Conservation (phyloP, 2,329 filamentous ascomycete genomes). For the Daldinia sp. region DNA sequence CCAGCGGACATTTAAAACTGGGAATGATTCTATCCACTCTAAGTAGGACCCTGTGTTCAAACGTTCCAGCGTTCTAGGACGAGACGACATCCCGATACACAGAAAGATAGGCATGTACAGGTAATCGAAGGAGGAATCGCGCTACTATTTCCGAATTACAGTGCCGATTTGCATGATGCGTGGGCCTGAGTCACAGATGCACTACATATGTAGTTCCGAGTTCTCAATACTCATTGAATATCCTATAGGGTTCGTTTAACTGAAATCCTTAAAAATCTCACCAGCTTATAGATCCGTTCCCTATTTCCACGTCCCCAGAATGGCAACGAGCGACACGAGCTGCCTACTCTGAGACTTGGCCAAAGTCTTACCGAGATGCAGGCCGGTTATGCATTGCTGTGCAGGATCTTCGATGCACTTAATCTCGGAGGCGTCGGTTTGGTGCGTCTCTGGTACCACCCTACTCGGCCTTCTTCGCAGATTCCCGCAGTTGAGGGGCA, state of each 20-base stretch:
- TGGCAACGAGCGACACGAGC: slow-evolving; percentile 28
- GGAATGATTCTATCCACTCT: slow-evolving; percentile 1
- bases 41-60: neutral
- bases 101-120: neutral
- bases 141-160: slow-evolving; percentile 1
- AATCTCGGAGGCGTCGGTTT: slow-evolving; percentile 47
- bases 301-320: slow-evolving; percentile 8
- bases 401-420: slow-evolving; percentile 43
- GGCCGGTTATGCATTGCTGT: slow-evolving; percentile 32
- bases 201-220: neutral
- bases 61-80: slow-evolving; percentile 1
- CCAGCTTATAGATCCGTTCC: neutral
- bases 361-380: slow-evolving; percentile 30
- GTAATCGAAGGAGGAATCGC: neutral
- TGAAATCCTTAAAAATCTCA: slow-evolving; percentile 1
- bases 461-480: slow-evolving; percentile 63
- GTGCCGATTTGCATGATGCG: neutral
- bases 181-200: neutral
- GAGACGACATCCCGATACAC: neutral
- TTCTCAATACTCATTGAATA: neutral
- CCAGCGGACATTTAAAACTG: slow-evolving; percentile 16
- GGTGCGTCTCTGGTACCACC: slow-evolving; percentile 38
- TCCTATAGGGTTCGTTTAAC: neutral
- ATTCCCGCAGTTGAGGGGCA: slow-evolving; percentile 63
- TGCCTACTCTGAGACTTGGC: slow-evolving; percentile 3